Evolutionary conservation across 371 early-diverging fungal species (phyloP), one percentile per base, ranked within the genome.

Genomic region (Apophysomyces elegans): DNA sequence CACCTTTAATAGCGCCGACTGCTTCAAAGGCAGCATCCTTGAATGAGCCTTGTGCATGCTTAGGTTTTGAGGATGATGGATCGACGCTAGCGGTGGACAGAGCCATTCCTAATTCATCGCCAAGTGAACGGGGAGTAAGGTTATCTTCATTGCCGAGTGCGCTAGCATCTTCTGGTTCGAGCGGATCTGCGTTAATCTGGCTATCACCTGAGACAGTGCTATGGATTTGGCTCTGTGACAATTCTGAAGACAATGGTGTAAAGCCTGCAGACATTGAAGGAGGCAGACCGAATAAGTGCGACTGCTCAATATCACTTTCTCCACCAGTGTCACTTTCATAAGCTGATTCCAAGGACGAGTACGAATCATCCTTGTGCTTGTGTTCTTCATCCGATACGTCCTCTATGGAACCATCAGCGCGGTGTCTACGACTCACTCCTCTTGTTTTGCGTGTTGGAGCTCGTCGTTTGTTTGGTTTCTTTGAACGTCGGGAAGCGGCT

Each of bases 101-200:
- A 56, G 61, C 68, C 44, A 60, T 41, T 63, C 59, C 58, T 26
- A 75, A 47, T 57, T 79, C 74, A 61, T 77, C 80, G 26, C 70
- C 72, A 7, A 80, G 57, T 38, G 75, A 63, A 32, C 73, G 71
- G 26, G 71, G 65, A 9, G 54, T 66, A 47, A 38, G 41, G 37
- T 13, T 56, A 12, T 58, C 38, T 16, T 32, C 57, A 11, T 38
- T 54, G 18, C n/a, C 37, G 36, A 12, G 16, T 37, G 50, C 50
- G 21, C 50, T 62, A 36, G 16, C 36, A 12, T 37, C 56, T 9
- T n/a, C 54, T 21, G 21, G n/a, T 36, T 58, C 58, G 4, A 63
- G 13, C 11, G 63, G 54, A 21, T 63, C 63, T 6, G 56, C 39
- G 21, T 18, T 56, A 39, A 50, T 36, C 7, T 63, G 36, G 37